Conservation (phyloP, 768 basidiomycete species). For the Podaxis carcinomalis region DNA sequence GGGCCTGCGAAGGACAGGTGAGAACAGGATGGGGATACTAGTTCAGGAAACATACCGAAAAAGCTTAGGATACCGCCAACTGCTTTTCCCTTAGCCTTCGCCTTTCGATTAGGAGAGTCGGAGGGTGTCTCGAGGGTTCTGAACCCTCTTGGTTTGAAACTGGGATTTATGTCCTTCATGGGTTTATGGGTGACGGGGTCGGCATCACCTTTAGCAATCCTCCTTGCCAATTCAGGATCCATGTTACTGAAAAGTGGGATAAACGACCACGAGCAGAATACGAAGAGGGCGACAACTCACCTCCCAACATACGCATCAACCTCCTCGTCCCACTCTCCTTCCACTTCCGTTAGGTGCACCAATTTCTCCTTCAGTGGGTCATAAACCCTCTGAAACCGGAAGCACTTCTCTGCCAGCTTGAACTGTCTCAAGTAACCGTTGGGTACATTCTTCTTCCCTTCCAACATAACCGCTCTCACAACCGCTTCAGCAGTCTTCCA, state of each 20-base stretch:
- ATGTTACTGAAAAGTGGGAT: conserved; percentile 44
- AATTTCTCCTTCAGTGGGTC: conserved; percentile 64
- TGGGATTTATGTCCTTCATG: conserved; percentile 78
- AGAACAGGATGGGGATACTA: not conserved
- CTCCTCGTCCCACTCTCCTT: conserved; percentile 51
- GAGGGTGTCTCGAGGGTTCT: conserved; percentile 31
- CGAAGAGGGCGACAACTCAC: conserved; percentile 34
- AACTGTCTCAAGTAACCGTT: conserved; percentile 71
- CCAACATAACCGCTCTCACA: conserved; percentile 67
- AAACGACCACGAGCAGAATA: not conserved
- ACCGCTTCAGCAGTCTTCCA: conserved; percentile 85
- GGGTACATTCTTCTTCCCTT: conserved; percentile 84
- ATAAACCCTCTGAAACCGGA: conserved; percentile 90
- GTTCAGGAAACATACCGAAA: conserved; percentile 45
- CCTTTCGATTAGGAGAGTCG: conserved; percentile 27
- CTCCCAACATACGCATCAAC: conserved; percentile 70
- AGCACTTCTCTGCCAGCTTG: conserved; percentile 83
- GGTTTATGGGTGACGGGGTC: conserved; percentile 66
- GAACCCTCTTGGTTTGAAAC: conserved; percentile 48
- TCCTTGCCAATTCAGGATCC: conserved; percentile 57
- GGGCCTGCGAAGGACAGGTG: conserved; percentile 27
- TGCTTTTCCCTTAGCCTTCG: conserved; percentile 46
- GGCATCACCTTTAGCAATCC: conserved; percentile 61
- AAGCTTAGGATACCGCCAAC: conserved; percentile 51
- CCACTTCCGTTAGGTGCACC: conserved; percentile 66